Base-by-base conservation (phyloP, 768 basidiomycete species). In the Naganishia randhawae region DNA sequence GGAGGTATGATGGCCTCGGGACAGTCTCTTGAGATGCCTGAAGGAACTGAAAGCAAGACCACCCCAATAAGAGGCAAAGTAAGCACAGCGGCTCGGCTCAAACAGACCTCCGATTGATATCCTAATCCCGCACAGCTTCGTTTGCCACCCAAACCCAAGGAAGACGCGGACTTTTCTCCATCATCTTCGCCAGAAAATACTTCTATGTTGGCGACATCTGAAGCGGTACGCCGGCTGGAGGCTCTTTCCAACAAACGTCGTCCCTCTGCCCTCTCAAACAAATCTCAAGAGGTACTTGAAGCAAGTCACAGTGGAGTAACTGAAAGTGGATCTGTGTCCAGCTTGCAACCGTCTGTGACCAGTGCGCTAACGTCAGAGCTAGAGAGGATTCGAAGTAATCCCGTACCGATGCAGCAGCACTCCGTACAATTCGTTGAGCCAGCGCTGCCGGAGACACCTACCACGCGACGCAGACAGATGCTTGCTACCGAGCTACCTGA, bases 401-500 rank as follows among this genome's bases (percentile, higher is more conserved):
- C 67, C 6, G 63, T 62, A 57, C 57, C 67, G 5, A 51, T 68
- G 51, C 65, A 66, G 45, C 45, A 48, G 27, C 63, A 90, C 80
- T 89, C 89, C 73, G 84, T 91, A 29, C 90, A 90, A 7, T 57
- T 71, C 31, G 72, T 74, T 0, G 83, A 84, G 3, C 83, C 84
- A 0, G 81, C 82, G 4, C 81, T 85, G 19, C 89, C 90, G 2
- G 88, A 88, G 72, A 91, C 90, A 0, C 92, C 92, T 0, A 86
- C 89, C 39, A 91, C 92, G 50, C 92, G 91, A 2, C 85, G 92
- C 2, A 83, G 90, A 57, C 84, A 85, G 72, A 94, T 94, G 90
- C 83, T 94, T 52, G 83, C 87, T 65, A 88, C 87, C 4, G 92
- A 95, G 79, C 82, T 95, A 75, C 88, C 89, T 35, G 92, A 95